phyloP scores from a whole-genome alignment of 257 asterid genomes.

The Lycium ferocissimum region DNA sequence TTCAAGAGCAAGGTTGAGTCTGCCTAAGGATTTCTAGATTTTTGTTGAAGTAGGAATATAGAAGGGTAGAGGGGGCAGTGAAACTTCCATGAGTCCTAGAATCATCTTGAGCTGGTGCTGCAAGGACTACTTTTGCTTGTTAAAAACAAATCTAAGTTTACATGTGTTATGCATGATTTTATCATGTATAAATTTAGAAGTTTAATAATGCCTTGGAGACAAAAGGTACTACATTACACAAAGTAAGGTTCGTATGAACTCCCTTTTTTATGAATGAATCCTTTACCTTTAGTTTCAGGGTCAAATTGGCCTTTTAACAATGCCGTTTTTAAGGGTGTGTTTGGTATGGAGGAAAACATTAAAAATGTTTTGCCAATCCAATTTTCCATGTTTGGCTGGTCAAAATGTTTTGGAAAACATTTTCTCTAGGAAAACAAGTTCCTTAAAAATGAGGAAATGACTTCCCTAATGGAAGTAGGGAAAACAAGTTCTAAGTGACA shows the following conservation, averaged over 20 bases:
- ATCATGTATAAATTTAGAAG: neutral
- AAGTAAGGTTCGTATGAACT: neutral
- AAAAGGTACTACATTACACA: neutral
- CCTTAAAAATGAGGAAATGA: too few species aligned
- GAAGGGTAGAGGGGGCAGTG: neutral
- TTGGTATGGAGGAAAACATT: too few species aligned
- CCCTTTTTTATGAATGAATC: neutral
- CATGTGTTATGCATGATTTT: slow-evolving; percentile 1
- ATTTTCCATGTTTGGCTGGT: too few species aligned
- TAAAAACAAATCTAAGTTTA: neutral
- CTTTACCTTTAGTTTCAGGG: neutral
- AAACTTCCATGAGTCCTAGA: neutral
- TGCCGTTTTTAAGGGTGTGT: neutral
- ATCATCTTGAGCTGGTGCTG: neutral
- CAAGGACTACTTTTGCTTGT: neutral
- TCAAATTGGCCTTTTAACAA: neutral
- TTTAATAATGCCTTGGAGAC: neutral
- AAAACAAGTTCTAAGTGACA: too few species aligned
- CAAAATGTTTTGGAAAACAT: too few species aligned
- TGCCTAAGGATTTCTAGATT: slow-evolving; percentile 16
- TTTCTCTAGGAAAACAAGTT: too few species aligned
- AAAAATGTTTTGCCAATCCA: too few species aligned
- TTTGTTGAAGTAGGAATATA: neutral
- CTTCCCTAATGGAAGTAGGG: too few species aligned
- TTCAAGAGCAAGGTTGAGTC: neutral